Conservation (phyloP, 352 stramenopile species). For the Pythium vanterpoolii region DNA sequence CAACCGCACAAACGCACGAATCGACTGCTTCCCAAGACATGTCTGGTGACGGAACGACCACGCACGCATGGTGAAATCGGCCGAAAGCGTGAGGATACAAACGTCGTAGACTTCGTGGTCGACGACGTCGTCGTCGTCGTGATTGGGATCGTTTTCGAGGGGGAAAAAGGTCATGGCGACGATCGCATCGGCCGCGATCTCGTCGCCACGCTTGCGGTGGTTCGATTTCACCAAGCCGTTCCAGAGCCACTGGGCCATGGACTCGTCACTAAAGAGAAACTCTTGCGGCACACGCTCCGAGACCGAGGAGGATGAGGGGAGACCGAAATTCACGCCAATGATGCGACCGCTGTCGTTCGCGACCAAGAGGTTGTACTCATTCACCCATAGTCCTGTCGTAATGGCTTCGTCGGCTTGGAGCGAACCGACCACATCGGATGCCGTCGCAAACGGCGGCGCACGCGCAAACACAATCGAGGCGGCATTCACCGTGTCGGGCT, state of each 20-base stretch:
- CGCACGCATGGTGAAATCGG: conserved; percentile 57
- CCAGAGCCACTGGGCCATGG: conserved; percentile 68
- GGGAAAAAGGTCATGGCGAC: conserved; percentile 65
- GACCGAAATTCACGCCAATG: conserved; percentile 67
- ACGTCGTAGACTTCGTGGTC: conserved; percentile 51
- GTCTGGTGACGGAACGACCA: conserved; percentile 70
- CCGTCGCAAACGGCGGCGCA: conserved; percentile 31
- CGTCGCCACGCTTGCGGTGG: conserved; percentile 38
- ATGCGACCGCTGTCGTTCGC: conserved; percentile 57
- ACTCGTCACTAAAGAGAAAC: conserved; percentile 70
- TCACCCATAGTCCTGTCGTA: conserved; percentile 63
- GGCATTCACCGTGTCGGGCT: conserved; percentile 22
- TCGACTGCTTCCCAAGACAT: conserved; percentile 60
- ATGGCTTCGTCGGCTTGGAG: conserved; percentile 57
- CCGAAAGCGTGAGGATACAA: conserved; percentile 64
- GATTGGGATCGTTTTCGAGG: conserved; percentile 43
- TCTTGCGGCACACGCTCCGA: conserved; percentile 43
- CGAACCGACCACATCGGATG: conserved; percentile 44
- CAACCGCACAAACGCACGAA: conserved; percentile 34
- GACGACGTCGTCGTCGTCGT: conserved; percentile 40
- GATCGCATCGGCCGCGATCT: conserved; percentile 30
- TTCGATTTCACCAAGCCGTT: conserved; percentile 55
- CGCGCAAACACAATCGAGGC: conserved; percentile 35
- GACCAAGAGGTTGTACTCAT: conserved; percentile 74
- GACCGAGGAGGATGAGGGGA: conserved; percentile 34